Conservation (phyloP, 176 grass and related monocot genomes). For the Phoenix roebelenii region DNA sequence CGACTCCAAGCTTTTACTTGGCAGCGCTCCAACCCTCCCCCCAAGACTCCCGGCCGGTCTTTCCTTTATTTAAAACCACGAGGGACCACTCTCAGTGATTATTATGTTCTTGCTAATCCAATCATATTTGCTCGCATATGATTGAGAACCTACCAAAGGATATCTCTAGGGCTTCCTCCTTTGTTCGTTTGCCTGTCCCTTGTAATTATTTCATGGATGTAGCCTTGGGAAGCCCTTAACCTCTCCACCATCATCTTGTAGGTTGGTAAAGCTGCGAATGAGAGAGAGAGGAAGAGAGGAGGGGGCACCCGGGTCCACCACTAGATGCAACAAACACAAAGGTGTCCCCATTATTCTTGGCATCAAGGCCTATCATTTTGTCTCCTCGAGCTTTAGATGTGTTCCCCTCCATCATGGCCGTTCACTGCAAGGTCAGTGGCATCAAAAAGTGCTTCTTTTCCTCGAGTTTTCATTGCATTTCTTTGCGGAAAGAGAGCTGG, state of each 20-base stretch:
- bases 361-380: conserved; percentile 23
- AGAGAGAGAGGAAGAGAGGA: not conserved
- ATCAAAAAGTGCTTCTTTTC: conserved; percentile 24
- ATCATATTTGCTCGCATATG: conserved; percentile 12
- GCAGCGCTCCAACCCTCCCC: no score
- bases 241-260: conserved; percentile 6
- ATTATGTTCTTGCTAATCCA: conserved; percentile 6
- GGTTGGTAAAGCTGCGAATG: conserved; percentile 12
- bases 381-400: conserved; percentile 14
- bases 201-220: not conserved
- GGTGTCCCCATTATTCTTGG: conserved; percentile 22
- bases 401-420: not conserved
- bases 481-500: conserved; percentile 22
- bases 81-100: not conserved
- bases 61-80: not conserved
- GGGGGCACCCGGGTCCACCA: not conserved
- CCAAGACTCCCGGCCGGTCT: no score
- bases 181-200: not conserved
- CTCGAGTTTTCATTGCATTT: not conserved
- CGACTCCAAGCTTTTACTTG: no score
- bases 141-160: conserved; percentile 16
- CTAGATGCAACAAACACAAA: conserved; percentile 6
- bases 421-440: conserved; percentile 11
- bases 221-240: not conserved
- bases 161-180: conserved; percentile 7